A percentile compares a stretch with the other conserved stretches of the same genome.
These are phyloP conservation scores for Durio zibethinus DNA, from an alignment of 345 rosid species.

Conservation along the genomic window DNA sequence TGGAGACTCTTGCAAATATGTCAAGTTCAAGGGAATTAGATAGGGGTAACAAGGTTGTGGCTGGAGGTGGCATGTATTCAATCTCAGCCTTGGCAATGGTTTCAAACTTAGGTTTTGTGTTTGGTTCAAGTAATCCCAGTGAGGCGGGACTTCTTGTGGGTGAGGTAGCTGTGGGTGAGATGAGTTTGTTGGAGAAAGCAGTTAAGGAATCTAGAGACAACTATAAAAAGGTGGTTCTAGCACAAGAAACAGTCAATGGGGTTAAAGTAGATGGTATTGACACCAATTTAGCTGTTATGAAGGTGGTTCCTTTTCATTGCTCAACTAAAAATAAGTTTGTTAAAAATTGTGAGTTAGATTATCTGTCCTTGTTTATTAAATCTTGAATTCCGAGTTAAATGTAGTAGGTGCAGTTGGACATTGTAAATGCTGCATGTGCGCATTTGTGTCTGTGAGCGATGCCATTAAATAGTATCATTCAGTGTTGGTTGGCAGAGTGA, in stretches of 20 bases:
- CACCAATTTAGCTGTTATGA: constrained; percentile 95
- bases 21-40: constrained; percentile 50
- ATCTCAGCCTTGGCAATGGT: constrained; percentile 72
- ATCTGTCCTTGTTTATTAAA: neutral
- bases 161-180: constrained; percentile 84
- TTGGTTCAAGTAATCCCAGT: constrained; percentile 47
- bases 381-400: neutral
- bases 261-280: constrained; percentile 94
- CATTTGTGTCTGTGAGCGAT: neutral
- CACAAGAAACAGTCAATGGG: constrained; percentile 85
- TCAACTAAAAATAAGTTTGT: neutral
- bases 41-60: constrained; percentile 34
- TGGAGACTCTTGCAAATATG: constrained; percentile 82
- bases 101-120: constrained; percentile 71
- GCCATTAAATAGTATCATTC: neutral
- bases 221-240: constrained; percentile 68
- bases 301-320: constrained; percentile 41
- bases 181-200: constrained; percentile 70
- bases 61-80: constrained; percentile 62
- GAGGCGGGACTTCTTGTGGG: constrained; percentile 65
- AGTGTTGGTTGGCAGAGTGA: neutral
- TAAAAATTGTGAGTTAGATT: neutral
- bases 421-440: neutral
- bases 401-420: neutral
- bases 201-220: constrained; percentile 75